Percentiles rank a stretch among this genome's conserved stretches.
Conservation (phyloP, 73 alveolate species). For the Symbiodinium natans region DNA sequence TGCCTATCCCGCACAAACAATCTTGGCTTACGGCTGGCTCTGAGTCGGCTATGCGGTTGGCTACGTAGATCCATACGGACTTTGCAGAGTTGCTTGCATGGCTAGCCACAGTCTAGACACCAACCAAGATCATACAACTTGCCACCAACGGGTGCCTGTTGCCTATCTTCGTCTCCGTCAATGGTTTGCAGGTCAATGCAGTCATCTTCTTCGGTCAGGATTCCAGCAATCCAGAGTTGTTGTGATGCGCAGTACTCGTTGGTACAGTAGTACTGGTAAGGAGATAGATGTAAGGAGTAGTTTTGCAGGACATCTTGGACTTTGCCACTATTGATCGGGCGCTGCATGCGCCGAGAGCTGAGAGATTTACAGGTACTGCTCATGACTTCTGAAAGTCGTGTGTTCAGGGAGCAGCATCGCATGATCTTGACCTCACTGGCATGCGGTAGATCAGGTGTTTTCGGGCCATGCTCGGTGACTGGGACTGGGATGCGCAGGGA, state of each 20-base stretch:
- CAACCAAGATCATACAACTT: too few species aligned
- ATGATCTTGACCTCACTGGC: neutral
- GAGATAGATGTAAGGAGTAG: too few species aligned
- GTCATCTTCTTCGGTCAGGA: constrained; percentile 87
- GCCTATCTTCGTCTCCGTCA: too few species aligned
- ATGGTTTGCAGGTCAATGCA: constrained; percentile 19
- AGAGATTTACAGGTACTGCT: neutral
- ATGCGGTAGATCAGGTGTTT: neutral
- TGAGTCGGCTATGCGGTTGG: too few species aligned
- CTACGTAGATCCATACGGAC: too few species aligned
- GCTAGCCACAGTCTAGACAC: too few species aligned
- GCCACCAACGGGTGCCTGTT: too few species aligned
- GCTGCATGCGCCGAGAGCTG: constrained; percentile 6
- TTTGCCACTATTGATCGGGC: constrained; percentile 83
- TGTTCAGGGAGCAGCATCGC: neutral
- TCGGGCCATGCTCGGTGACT: constrained; percentile 80
- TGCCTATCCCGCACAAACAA: too few species aligned
- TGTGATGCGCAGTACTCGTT: neutral
- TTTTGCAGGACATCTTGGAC: constrained; percentile 77
- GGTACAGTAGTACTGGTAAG: too few species aligned
- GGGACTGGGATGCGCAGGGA: constrained; percentile 71
- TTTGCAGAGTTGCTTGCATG: too few species aligned
- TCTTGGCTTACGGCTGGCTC: too few species aligned
- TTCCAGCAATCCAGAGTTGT: neutral
- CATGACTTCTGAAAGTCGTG: too few species aligned